Evolutionary conservation across 495 filamentous ascomycete species (phyloP), one percentile per base, ranked within the genome.

Genomic region (Penicillium cataractarum): DNA sequence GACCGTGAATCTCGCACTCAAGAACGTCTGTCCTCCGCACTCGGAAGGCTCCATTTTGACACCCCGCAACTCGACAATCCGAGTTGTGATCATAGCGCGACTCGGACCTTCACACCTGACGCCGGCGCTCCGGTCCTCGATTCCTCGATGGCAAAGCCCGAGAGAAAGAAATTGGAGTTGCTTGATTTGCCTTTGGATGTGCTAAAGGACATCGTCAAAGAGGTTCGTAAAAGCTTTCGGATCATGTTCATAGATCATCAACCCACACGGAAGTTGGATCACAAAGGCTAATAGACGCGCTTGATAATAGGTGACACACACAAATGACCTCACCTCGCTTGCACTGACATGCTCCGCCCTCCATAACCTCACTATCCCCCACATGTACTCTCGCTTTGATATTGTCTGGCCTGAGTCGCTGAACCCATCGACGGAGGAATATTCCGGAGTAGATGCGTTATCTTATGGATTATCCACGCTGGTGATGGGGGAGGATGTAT

Each of bases 351-450:
- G 92, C 76, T 93, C 92, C 19, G 85, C 89, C n/a, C 84, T 98
- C 15, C 91, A 97, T 76, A 77, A 80, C 42, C 81, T 98, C 46
- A 87, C 90, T 0, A 89, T 93, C 17, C 92, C 92, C 10, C 86
- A 89, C 57, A 96, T 98, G 68, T 98, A 98, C 73, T 90, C 91
- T 2, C 87, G 91, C 27, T 97, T 98, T 72, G 92, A 97, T 71
- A 97, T 97, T 62, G 89, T 95, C 40, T 98, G 93, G 93, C 94
- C 93, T 0, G 92, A 96, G 65, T 85, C 83, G 6, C 78, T 83
- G 48, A 65, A 70, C 37, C 77, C 83, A 22, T 76, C 85, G 3
- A 79, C 85, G 4, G 87, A 91, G 60, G 85, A 90, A 53, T 83
- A 88, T 13, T 84, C 86, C 29, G 92, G 90, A 42, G 92, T 97